A percentile compares a stretch with the other conserved stretches of the same genome.
Conservation (phyloP, 495 filamentous ascomycete genomes). For the Talaromyces thailandensis region DNA sequence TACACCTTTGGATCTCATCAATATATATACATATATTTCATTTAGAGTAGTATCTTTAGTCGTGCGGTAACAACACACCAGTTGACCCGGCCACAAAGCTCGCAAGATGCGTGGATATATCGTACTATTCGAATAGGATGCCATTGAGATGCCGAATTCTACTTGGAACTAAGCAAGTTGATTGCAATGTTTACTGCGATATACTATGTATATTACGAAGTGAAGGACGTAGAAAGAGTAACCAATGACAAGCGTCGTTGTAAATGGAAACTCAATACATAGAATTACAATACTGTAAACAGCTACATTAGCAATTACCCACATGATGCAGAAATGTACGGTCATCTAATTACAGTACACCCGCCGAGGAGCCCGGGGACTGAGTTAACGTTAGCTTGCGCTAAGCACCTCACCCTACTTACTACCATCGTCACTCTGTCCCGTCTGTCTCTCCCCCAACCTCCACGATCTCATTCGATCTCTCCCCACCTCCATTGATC, state of each 20-base stretch:
- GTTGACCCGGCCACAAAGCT: too few relatives aligned
- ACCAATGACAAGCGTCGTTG: neutral
- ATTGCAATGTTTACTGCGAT: neutral
- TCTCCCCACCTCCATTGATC: constrained; percentile 1
- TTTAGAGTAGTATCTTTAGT: too few relatives aligned
- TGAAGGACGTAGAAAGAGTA: neutral
- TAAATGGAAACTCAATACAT: neutral
- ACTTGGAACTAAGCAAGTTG: neutral
- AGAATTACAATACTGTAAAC: neutral
- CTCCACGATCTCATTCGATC: neutral
- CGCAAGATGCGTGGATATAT: too few relatives aligned
- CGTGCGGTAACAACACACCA: too few relatives aligned
- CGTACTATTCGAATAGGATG: neutral
- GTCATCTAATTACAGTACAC: neutral
- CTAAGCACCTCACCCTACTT: neutral
- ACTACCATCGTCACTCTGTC: constrained; percentile 1
- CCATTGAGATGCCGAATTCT: neutral
- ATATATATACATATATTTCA: too few relatives aligned
- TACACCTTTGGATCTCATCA: too few relatives aligned
- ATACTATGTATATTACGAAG: neutral
- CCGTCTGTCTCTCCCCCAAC: neutral
- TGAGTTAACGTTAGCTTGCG: neutral
- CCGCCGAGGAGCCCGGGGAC: neutral
- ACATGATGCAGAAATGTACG: neutral
- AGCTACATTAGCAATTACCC: neutral